Percentiles rank a stretch among this genome's conserved stretches.
Conservation (phyloP, 2,329 filamentous ascomycete genomes). For the Tolypocladium cylindrosporum region DNA sequence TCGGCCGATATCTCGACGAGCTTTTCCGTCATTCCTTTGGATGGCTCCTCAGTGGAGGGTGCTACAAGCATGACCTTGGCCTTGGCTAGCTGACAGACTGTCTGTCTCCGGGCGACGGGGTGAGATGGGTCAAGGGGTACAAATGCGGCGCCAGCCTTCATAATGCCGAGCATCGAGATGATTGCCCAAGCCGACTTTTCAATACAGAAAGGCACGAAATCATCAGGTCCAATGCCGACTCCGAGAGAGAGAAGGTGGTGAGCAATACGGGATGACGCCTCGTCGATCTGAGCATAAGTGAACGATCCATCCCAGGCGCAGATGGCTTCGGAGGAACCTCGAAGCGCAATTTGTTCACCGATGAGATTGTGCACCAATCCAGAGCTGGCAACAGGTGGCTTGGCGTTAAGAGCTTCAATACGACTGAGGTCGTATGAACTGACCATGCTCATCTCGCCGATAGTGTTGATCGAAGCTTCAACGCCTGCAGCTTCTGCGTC, state of each 20-base stretch:
- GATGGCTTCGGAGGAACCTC: neutral
- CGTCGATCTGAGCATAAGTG: conserved; percentile 4
- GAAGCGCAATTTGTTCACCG: neutral
- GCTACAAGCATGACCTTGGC: conserved; percentile 6
- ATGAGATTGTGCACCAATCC: neutral
- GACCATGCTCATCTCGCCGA: neutral
- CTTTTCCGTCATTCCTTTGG: neutral
- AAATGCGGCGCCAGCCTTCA: conserved; percentile 15
- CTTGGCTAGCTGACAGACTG: conserved; percentile 1
- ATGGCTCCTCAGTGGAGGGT: neutral
- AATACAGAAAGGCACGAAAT: conserved; percentile 1
- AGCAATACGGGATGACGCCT: conserved; percentile 1
- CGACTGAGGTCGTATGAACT: neutral
- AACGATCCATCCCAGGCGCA: conserved; percentile 5
- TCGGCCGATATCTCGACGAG: neutral
- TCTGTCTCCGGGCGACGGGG: conserved; percentile 3
- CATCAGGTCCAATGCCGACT: neutral
- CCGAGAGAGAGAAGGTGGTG: neutral
- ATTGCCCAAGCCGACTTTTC: conserved; percentile 9
- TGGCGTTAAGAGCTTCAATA: neutral
- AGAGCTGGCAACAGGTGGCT: neutral
- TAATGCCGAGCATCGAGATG: conserved; percentile 12
- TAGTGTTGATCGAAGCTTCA: neutral
- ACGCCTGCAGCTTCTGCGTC: neutral
- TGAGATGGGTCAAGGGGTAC: conserved; percentile 15